Base-by-base conservation (phyloP, 2,329 filamentous ascomycete genomes). In the Sclerotinia nivalis region DNA sequence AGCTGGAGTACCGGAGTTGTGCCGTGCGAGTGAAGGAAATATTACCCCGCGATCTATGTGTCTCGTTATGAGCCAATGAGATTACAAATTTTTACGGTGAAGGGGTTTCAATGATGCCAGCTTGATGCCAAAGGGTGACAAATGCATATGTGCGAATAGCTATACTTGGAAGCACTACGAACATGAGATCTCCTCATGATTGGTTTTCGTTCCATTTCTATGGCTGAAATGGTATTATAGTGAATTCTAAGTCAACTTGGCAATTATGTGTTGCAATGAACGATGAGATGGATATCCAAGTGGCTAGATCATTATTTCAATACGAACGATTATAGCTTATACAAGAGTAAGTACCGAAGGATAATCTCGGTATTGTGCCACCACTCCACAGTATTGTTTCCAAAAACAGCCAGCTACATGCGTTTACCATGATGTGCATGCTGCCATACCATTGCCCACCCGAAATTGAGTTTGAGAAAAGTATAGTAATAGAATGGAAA, bases 311-410 rank as follows among this genome's bases (percentile, higher is more conserved):
- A 37, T 64, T 37, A 25, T 22, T 37, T 64, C 45, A 37, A 50
- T 37, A 49, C 45, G 28, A 50, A 62, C 12, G 50, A 50, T 50
- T 25, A 50, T 34, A 37, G 45, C 28, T 61, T 22, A 10, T 62
- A 64, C 56, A 40, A 43, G 22, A 43, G 56, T 60, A 28, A 64
- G 31, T 50, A 50, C 20, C 31, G 31, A 50, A 40, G 22, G 45
- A 50, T 50, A 50, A 50, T 37, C 45, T 50, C 45, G 45, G 31
- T 15, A n/a, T 31, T 22, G 34, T 31, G 54, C 54, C 54, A 56
- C 28, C 10, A 50, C 60, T 64, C 60, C 31, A 64, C 60, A 37
- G 34, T 37, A 50, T 64, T 45, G 56, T 60, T 59, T 60, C 56
- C 56, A 25, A 50, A 64, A 18, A 50, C 45, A 64, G 45, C 7